Conservation (phyloP, 164 flowering plant genomes). For the Paratinospora sagittata region DNA sequence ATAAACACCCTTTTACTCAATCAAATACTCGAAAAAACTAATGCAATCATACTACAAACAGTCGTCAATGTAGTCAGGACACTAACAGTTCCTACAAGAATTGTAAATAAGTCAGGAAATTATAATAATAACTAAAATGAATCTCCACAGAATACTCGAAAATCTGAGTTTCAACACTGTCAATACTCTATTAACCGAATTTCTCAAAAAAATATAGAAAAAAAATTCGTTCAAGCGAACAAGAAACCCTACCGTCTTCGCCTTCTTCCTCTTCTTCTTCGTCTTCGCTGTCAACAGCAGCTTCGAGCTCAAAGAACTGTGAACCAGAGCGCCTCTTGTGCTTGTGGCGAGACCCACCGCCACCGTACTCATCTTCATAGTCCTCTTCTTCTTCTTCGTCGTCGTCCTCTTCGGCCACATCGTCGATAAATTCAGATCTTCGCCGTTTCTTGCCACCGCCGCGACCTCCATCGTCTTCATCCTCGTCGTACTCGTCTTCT, state of each 20-base stretch:
- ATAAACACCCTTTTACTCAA: background rate
- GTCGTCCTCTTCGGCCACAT: conserved; percentile 62
- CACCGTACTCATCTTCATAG: conserved; percentile 34
- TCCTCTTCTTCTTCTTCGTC: conserved; percentile 75
- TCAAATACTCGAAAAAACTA: background rate
- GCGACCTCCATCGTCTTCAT: conserved; percentile 27
- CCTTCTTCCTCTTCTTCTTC: conserved; percentile 75
- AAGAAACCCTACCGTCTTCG: conserved; percentile 44
- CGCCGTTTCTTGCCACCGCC: conserved; percentile 33
- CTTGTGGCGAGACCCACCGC: conserved; percentile 8
- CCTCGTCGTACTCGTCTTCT: conserved; percentile 35
- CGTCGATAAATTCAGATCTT: conserved; percentile 67
- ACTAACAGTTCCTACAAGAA: too few relatives aligned
- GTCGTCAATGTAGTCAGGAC: too few relatives aligned
- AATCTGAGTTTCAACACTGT: background rate
- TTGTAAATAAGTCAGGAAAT: too few relatives aligned
- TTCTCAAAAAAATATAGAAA: background rate
- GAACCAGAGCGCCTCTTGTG: conserved; percentile 30
- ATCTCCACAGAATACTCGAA: background rate
- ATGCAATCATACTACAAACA: background rate
- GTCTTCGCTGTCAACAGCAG: conserved; percentile 47
- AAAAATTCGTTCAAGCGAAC: background rate
- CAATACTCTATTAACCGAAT: background rate
- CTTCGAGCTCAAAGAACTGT: conserved; percentile 45
- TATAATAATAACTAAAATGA: too few relatives aligned